A percentile compares a stretch with the other conserved stretches of the same genome.
Evolutionary conservation across 805 yeast species (phyloP).

Genomic region (Candida ulmi): DNA sequence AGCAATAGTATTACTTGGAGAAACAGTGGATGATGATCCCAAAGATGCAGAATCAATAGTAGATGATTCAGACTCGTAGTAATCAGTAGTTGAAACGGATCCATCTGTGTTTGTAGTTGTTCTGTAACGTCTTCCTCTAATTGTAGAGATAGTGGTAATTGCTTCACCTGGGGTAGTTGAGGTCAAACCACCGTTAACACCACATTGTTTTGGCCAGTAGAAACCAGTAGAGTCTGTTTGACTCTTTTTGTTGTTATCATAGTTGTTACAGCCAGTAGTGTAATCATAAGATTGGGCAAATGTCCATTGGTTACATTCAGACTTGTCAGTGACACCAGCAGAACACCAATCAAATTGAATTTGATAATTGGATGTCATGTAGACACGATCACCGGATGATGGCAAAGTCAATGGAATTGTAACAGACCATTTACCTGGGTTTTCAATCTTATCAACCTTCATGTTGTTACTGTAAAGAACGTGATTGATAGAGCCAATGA

Average conservation of each 20-base stretch:
- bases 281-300: slow-evolving; percentile 19
- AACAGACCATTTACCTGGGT: slow-evolving; percentile 10
- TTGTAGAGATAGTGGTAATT: no score
- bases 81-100: no score
- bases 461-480: slow-evolving; percentile 10
- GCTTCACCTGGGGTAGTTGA: not conserved
- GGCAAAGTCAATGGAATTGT: slow-evolving; percentile 2
- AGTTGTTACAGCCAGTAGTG: slow-evolving; percentile 16
- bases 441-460: slow-evolving; percentile 2
- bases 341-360: slow-evolving; percentile 23
- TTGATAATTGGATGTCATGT: slow-evolving; percentile 9
- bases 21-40: no score
- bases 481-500: slow-evolving; percentile 9
- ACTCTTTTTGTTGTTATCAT: slow-evolving; percentile 16
- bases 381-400: slow-evolving; percentile 4
- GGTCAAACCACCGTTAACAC: not conserved
- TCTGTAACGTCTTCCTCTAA: no score
- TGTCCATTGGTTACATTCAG: slow-evolving; percentile 16
- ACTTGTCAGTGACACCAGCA: slow-evolving; percentile 16
- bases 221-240: slow-evolving; percentile 18
- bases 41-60: no score
- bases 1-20: no score
- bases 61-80: no score
- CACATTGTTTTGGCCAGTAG: slow-evolving; percentile 20
- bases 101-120: no score